Conservation (phyloP, 495 filamentous ascomycete species). For the Glonium stellatum region DNA sequence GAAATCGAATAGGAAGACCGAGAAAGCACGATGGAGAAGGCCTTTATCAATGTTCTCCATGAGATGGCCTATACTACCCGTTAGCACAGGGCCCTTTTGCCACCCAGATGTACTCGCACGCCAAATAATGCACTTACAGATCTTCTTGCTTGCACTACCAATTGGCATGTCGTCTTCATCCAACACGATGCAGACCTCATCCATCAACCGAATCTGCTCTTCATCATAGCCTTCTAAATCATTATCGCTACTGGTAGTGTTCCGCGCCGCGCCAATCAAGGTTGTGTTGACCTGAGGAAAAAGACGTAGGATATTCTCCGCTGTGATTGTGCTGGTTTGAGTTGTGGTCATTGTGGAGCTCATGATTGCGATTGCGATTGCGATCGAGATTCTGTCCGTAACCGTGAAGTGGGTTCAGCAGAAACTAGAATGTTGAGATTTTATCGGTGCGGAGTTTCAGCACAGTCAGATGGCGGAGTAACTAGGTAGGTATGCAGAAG, state of each 20-base stretch:
- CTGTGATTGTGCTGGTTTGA: constrained; percentile 56
- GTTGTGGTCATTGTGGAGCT: constrained; percentile 43
- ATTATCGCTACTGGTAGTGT: constrained; percentile 35
- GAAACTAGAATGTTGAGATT: background rate
- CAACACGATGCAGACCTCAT: constrained; percentile 96
- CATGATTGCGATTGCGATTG: constrained; percentile 34
- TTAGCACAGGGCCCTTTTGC: constrained; percentile 7
- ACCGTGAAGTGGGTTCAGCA: background rate
- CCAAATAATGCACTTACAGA: constrained; percentile 56
- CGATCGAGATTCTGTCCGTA: too few relatives aligned
- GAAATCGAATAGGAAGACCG: constrained; percentile 91
- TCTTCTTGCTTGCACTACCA: constrained; percentile 96
- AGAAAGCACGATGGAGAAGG: constrained; percentile 94
- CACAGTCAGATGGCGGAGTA: too few relatives aligned
- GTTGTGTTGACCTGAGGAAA: constrained; percentile 96
- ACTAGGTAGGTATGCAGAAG: background rate
- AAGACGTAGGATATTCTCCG: constrained; percentile 75
- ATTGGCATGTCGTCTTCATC: constrained; percentile 91
- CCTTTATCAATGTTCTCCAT: constrained; percentile 97
- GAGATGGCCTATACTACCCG: constrained; percentile 65
- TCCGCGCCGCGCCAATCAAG: constrained; percentile 43
- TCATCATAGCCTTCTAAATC: constrained; percentile 84
- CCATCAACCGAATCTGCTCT: constrained; percentile 96
- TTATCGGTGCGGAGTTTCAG: background rate
- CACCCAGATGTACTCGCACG: constrained; percentile 4